Evolutionary conservation across 2,329 filamentous ascomycete genomes (phyloP).

Genomic region (Fusarium buxicola): DNA sequence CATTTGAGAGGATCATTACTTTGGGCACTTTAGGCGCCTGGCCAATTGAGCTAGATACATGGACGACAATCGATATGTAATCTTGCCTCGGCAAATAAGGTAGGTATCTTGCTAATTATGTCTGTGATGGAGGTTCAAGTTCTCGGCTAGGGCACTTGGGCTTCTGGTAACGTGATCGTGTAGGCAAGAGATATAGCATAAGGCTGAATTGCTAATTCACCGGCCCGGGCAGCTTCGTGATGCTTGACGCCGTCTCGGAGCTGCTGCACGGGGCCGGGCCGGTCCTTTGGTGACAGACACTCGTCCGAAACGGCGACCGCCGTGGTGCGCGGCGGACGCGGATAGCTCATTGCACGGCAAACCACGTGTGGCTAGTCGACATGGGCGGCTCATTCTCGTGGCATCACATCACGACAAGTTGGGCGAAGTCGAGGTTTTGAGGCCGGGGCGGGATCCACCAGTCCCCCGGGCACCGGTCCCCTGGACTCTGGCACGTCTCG

Average conservation of each 20-base stretch:
- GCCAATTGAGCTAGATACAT: slow-evolving; percentile 13
- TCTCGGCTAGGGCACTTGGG: slow-evolving; percentile 2
- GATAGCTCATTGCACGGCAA: slow-evolving; percentile 2
- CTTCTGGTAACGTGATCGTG: neutral
- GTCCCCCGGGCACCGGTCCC: slow-evolving; percentile 28
- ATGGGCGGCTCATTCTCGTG: slow-evolving; percentile 36
- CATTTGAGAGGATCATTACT: neutral
- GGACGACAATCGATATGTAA: neutral
- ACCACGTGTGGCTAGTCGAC: slow-evolving; percentile 25
- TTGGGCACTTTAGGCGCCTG: slow-evolving; percentile 15
- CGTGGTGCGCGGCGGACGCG: slow-evolving; percentile 25
- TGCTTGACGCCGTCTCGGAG: slow-evolving; percentile 8
- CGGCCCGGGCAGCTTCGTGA: slow-evolving; percentile 31
- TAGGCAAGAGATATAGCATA: slow-evolving; percentile 5
- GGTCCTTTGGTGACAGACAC: slow-evolving; percentile 23
- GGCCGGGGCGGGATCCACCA: slow-evolving; percentile 15
- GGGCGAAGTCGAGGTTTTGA: slow-evolving; percentile 17
- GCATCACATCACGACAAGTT: slow-evolving; percentile 19
- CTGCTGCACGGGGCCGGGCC: slow-evolving; percentile 38
- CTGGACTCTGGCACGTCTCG: slow-evolving; percentile 5
- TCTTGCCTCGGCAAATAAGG: slow-evolving; percentile 23
- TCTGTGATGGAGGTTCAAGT: slow-evolving; percentile 1
- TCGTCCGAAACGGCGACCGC: slow-evolving; percentile 32
- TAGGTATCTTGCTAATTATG: slow-evolving; percentile 17
- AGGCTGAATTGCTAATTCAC: slow-evolving; percentile 12